Conservation (phyloP, 306 rosid genomes). For the Inga leiocalycina region DNA sequence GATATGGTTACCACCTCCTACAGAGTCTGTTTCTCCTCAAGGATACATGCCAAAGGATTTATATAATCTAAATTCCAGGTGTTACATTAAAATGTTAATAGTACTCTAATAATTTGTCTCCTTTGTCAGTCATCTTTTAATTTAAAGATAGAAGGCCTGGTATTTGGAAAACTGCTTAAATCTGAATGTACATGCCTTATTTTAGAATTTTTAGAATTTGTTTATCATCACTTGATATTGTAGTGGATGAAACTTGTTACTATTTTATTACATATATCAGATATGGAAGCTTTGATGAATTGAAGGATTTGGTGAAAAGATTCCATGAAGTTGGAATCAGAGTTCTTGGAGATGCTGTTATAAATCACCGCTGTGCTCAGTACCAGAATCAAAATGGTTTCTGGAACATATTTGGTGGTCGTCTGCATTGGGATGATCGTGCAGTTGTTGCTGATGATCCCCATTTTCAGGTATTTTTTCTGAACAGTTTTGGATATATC, state of each 20-base stretch:
- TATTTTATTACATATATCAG: conserved; percentile 43
- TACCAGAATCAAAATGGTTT: conserved; percentile 76
- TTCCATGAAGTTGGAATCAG: conserved; percentile 71
- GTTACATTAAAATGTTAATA: conserved; percentile 1
- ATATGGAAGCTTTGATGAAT: conserved; percentile 77
- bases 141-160: conserved; percentile 10
- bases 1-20: conserved; percentile 92
- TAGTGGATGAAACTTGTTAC: conserved; percentile 24
- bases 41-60: conserved; percentile 95
- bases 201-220: conserved; percentile 16
- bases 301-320: conserved; percentile 65
- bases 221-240: background rate
- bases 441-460: conserved; percentile 91
- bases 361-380: conserved; percentile 92
- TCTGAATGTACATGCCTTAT: conserved; percentile 21
- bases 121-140: background rate
- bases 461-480: conserved; percentile 77
- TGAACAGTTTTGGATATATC: background rate
- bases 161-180: background rate
- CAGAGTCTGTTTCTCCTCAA: conserved; percentile 88
- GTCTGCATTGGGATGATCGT: conserved; percentile 81
- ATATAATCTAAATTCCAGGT: conserved; percentile 91
- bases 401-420: conserved; percentile 90
- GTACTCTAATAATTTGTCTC: background rate
- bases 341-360: conserved; percentile 85